These are phyloP conservation scores for Boletus patriciae DNA, from an alignment of 768 basidiomycete species.

Conservation along the genomic window DNA sequence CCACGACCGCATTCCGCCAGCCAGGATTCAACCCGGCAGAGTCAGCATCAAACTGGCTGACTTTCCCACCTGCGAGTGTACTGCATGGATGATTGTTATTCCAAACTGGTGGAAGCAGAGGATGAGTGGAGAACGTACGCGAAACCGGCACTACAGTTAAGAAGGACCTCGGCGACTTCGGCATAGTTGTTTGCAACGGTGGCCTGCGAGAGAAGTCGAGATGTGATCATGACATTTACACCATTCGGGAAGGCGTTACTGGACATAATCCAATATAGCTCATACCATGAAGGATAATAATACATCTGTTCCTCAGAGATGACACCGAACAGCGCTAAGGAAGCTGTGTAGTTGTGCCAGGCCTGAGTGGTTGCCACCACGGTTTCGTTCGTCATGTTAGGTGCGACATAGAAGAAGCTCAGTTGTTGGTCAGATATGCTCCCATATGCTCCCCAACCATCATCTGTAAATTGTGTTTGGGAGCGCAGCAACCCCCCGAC, in stretches of 20 bases:
- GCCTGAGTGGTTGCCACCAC: constrained; percentile 37
- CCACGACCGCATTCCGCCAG: constrained; percentile 44
- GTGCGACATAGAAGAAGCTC: constrained; percentile 27
- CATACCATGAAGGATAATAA: constrained; percentile 9
- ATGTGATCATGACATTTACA: constrained; percentile 1
- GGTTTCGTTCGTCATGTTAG: constrained; percentile 37
- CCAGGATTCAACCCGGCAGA: constrained; percentile 48
- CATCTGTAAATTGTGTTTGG: constrained; percentile 35
- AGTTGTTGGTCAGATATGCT: not conserved
- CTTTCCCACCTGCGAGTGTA: constrained; percentile 44
- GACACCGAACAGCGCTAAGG: constrained; percentile 11
- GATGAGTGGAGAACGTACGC: not conserved
- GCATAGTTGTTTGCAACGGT: constrained; percentile 4
- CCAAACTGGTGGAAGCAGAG: not conserved
- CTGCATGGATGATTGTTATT: constrained; percentile 21
- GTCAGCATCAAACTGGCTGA: constrained; percentile 36
- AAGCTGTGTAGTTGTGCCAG: constrained; percentile 31
- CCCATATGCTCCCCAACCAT: constrained; percentile 45
- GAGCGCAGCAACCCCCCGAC: constrained; percentile 19
- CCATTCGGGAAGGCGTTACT: not conserved
- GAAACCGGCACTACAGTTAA: constrained; percentile 4
- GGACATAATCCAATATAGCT: not conserved
- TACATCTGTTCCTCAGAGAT: not conserved
- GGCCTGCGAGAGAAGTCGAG: constrained; percentile 12
- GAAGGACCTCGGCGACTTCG: constrained; percentile 2